Conservation (phyloP, 192 early-diverging fungal species). For the Backusella tarrabulga region DNA sequence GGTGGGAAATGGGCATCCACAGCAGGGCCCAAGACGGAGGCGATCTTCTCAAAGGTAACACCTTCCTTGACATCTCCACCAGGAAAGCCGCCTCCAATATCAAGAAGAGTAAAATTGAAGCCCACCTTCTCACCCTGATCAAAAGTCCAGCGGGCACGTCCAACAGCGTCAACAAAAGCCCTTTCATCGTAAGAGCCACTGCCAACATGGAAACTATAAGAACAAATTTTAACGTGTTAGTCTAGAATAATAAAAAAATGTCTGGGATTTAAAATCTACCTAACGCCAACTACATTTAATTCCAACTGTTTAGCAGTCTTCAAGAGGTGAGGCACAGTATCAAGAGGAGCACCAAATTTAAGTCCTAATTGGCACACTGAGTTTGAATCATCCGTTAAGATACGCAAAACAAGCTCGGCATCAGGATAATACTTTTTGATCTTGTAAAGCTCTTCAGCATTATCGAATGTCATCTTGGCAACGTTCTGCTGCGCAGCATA, state of each 20-base stretch:
- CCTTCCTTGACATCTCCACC: constrained; percentile 72
- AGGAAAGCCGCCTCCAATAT: constrained; percentile 97
- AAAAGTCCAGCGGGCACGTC: constrained; percentile 83
- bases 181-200: constrained; percentile 88
- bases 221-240: background rate
- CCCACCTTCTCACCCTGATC: constrained; percentile 80
- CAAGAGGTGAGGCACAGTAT: constrained; percentile 66
- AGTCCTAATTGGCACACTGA: constrained; percentile 89
- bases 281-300: constrained; percentile 87
- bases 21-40: constrained; percentile 70
- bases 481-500: constrained; percentile 78
- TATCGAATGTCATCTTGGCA: constrained; percentile 97
- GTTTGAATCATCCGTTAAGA: constrained; percentile 93
- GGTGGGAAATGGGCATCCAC: constrained; percentile 79
- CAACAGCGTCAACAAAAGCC: constrained; percentile 89
- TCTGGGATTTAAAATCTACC: constrained; percentile 18
- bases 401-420: constrained; percentile 89
- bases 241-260: background rate
- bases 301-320: constrained; percentile 73
- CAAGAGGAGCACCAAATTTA: constrained; percentile 94
- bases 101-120: constrained; percentile 71
- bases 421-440: constrained; percentile 78
- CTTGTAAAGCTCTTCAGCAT: constrained; percentile 96
- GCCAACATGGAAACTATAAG: constrained; percentile 91
- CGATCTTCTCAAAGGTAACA: constrained; percentile 84